Evolutionary conservation across 2,329 filamentous ascomycete genomes (phyloP), one percentile per base, ranked within the genome.

Genomic region (Plectosphaerella sp.): DNA sequence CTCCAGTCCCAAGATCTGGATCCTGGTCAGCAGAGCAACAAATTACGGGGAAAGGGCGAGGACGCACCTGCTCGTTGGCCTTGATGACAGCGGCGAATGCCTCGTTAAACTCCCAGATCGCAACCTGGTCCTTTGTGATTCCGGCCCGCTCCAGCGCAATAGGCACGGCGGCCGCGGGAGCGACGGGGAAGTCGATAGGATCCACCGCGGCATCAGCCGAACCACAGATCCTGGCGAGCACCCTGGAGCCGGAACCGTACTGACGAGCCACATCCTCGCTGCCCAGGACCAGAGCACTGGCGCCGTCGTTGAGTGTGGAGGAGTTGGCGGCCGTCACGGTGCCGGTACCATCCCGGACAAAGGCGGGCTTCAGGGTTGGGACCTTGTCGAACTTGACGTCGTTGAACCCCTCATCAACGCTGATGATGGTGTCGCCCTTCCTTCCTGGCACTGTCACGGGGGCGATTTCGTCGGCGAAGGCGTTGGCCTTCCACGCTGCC

Each of bases 61-160:
- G 37, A 51, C 59, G 56, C 63, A 87, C 86, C 82, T 96, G 92
- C 63, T 90, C 87, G 65, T 97, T 97, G 42, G 93, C 92, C 67
- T 94, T 91, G 70, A 97, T 94, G 28, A 97, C 92, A 5, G 89
- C 90, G 25, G 94, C 93, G 67, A 99, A 99, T 0, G 94, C 94
- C 74, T 99, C 94, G 70, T 99, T 99, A 72, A 99, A 96, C 69
- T 97, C 94, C 93, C 94, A 97, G 20, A 97, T 76, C 5, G 93
- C 86, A 45, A 99, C 91, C 69, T 97, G 89, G 46, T 95, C 88
- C 72, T 92, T 91, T 58, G 84, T 90, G 59, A 99, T 92, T 11
- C 93, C 92, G 1, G 94, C 94, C 52, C 92, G 82, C 70, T 91
- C 82, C 48, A 99, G 78, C 11, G 92, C 92, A 62, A 97, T 84